A percentile compares a stretch with the other conserved stretches of the same genome.
phyloP scores from a whole-genome alignment of 2,329 filamentous ascomycete species.

The Fusarium dlaminii region DNA sequence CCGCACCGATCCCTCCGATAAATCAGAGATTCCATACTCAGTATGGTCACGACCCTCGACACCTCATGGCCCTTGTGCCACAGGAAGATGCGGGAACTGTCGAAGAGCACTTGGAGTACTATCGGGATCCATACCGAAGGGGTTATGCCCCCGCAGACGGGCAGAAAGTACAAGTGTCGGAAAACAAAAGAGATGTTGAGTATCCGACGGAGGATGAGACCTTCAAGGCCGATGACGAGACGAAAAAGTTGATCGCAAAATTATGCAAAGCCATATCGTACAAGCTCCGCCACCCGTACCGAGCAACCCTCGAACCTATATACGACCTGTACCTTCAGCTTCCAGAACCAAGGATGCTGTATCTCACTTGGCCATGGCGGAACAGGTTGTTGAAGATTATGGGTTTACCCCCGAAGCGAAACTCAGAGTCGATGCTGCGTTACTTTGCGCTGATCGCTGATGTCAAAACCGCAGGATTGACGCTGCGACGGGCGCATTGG shows the following conservation, averaged over 20 bases:
- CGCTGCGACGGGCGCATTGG: constrained; percentile 77
- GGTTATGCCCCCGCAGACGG: constrained; percentile 63
- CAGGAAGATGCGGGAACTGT: constrained; percentile 58
- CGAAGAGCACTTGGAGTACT: constrained; percentile 62
- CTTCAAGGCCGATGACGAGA: constrained; percentile 47
- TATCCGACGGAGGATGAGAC: constrained; percentile 57
- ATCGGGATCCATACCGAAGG: constrained; percentile 63
- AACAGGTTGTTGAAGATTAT: constrained; percentile 74
- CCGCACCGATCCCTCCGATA: constrained; percentile 18
- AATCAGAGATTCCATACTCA: constrained; percentile 15
- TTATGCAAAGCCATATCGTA: constrained; percentile 54
- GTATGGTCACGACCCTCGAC: constrained; percentile 46
- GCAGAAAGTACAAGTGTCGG: constrained; percentile 60
- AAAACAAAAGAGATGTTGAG: constrained; percentile 58
- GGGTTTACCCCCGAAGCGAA: constrained; percentile 67
- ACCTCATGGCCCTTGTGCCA: constrained; percentile 64
- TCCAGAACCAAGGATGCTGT: constrained; percentile 62
- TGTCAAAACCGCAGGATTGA: constrained; percentile 77
- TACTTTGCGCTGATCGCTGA: constrained; percentile 88
- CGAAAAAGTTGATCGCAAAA: constrained; percentile 48
- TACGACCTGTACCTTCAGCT: constrained; percentile 61
- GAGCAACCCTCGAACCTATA: constrained; percentile 54
- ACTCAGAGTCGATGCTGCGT: constrained; percentile 74
- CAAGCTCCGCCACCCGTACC: constrained; percentile 54
- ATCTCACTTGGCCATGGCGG: constrained; percentile 62